These are phyloP conservation scores for Choiromyces venosus DNA, from an alignment of 495 filamentous ascomycete species.

Conservation along the genomic window DNA sequence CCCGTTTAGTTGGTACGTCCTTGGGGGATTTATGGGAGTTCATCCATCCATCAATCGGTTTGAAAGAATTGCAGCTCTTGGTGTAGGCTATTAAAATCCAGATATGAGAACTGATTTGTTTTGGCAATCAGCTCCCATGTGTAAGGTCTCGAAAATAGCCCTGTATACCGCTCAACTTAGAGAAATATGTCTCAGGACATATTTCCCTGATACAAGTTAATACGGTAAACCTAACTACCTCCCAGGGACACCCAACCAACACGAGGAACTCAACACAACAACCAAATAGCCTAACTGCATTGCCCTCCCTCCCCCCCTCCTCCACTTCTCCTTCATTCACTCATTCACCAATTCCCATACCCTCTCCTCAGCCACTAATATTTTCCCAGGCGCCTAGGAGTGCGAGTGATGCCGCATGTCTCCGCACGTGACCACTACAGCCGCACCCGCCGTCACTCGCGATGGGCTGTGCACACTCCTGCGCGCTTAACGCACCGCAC, in stretches of 20 bases:
- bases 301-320: neutral
- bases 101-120: neutral
- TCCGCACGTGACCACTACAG: neutral
- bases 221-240: too few relatives aligned
- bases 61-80: neutral
- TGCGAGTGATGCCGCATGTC: neutral
- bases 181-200: too few relatives aligned
- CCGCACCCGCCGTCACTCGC: slow-evolving; percentile 1
- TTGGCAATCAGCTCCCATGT: neutral
- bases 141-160: neutral
- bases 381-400: too few relatives aligned
- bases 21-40: too few relatives aligned
- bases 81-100: neutral
- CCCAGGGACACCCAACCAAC: too few relatives aligned
- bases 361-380: neutral
- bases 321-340: neutral
- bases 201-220: too few relatives aligned
- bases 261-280: neutral
- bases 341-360: neutral
- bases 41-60: neutral
- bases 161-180: too few relatives aligned
- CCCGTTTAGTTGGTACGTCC: neutral
- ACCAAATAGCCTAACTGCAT: neutral
- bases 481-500: neutral
- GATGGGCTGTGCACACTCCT: neutral